These are phyloP conservation scores for Dionaea muscipula DNA, from an alignment of 179 eudicot genomes.

Conservation along the genomic window DNA sequence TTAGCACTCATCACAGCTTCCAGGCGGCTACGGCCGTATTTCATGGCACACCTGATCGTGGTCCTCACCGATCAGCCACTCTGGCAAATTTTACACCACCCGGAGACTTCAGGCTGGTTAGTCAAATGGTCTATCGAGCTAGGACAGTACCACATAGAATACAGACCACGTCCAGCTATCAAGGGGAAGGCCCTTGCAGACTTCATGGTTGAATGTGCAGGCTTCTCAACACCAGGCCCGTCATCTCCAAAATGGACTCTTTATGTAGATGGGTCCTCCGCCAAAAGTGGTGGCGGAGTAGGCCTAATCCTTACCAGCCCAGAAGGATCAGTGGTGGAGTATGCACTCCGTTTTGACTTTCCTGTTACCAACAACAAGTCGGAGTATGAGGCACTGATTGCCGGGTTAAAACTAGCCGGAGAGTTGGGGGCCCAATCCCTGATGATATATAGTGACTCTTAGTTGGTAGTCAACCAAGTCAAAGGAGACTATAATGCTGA, in stretches of 20 bases:
- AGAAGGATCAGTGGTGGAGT: too few relatives aligned
- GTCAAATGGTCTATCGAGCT: not conserved
- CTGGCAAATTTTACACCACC: too few relatives aligned
- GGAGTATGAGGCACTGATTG: not conserved
- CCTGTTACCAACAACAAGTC: not conserved
- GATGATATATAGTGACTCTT: not conserved
- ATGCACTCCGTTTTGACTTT: too few relatives aligned
- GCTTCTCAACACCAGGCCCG: too few relatives aligned
- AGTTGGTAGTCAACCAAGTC: not conserved
- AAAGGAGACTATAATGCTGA: not conserved
- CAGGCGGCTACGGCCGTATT: not conserved
- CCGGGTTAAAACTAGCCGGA: not conserved
- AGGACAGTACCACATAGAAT: not conserved
- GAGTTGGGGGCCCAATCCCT: not conserved
- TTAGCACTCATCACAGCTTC: too few relatives aligned
- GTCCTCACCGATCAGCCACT: conserved; percentile 4
- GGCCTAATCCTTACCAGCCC: too few relatives aligned
- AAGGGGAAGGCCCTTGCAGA: not conserved
- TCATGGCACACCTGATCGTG: not conserved
- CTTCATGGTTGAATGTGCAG: not conserved
- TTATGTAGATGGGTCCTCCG: not conserved
- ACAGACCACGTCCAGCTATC: not conserved
- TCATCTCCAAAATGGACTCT: not conserved
- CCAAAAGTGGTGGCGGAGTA: not conserved
- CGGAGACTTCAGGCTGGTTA: not conserved